Conservation (phyloP, 2,329 filamentous ascomycete genomes). For the Beauveria sp. region DNA sequence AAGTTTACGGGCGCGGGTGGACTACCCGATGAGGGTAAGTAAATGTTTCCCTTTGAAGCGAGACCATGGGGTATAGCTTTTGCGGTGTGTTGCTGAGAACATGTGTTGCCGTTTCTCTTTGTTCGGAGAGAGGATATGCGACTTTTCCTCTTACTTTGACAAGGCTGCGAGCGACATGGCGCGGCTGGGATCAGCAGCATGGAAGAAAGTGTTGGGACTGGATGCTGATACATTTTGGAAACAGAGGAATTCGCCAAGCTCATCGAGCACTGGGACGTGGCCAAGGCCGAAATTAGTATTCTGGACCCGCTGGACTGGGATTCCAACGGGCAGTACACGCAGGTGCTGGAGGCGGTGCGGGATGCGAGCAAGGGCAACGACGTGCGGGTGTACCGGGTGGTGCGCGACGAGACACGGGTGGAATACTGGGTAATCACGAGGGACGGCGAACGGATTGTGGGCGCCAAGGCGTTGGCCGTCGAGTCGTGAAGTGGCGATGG, state of each 20-base stretch:
- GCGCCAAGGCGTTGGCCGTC: slow-evolving; percentile 68
- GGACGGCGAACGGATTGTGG: slow-evolving; percentile 58
- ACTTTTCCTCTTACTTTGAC: neutral
- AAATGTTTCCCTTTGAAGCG: slow-evolving; percentile 10
- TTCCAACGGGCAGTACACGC: slow-evolving; percentile 58
- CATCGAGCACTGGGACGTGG: slow-evolving; percentile 49
- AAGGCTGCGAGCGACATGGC: no score
- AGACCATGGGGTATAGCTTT: no score
- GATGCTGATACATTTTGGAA: neutral
- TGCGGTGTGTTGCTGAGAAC: no score
- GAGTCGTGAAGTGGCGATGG: slow-evolving; percentile 36
- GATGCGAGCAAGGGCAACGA: slow-evolving; percentile 56
- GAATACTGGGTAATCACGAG: slow-evolving; percentile 77
- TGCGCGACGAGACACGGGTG: slow-evolving; percentile 51
- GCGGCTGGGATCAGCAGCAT: no score
- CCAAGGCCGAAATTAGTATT: slow-evolving; percentile 54
- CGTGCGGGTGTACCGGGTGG: slow-evolving; percentile 67
- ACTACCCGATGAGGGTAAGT: slow-evolving; percentile 55
- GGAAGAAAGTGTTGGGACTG: no score
- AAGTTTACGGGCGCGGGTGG: slow-evolving; percentile 45
- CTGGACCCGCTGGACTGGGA: slow-evolving; percentile 68
- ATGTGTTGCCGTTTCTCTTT: no score
- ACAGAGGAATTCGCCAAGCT: slow-evolving; percentile 63
- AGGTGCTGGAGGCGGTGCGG: slow-evolving; percentile 61
- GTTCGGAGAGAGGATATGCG: no score